Evolutionary conservation across 352 stramenopile genomes (phyloP).

Genomic region (Globisporangium heterothallicum): DNA sequence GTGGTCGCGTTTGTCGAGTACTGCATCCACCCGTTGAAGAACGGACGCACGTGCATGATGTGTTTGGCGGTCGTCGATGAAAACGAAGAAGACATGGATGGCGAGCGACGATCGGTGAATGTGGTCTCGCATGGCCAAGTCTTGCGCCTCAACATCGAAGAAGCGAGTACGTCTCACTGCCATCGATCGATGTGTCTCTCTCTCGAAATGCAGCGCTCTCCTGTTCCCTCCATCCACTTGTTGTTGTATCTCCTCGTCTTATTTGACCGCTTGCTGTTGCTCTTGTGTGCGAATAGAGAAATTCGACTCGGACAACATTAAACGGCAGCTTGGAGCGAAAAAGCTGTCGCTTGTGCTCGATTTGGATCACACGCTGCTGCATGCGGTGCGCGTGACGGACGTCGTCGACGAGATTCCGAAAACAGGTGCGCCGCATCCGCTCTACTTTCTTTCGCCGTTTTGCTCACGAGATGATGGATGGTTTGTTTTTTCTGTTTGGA

Average conservation of each 20-base stretch:
- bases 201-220: too few relatives aligned
- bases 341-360: conserved; percentile 95
- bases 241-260: too few relatives aligned
- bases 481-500: neutral
- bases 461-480: neutral
- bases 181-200: too few relatives aligned
- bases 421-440: conserved; percentile 54
- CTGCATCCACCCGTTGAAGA: conserved; percentile 72
- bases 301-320: conserved; percentile 82
- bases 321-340: conserved; percentile 78
- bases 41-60: conserved; percentile 76
- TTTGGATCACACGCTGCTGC: conserved; percentile 96
- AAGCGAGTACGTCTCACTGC: conserved; percentile 93
- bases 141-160: conserved; percentile 93
- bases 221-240: too few relatives aligned
- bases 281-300: conserved; percentile 46
- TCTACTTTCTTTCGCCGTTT: too few relatives aligned
- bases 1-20: conserved; percentile 67
- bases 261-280: conserved; percentile 48
- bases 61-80: conserved; percentile 68
- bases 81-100: conserved; percentile 56
- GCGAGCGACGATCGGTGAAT: conserved; percentile 52
- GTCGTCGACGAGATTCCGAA: conserved; percentile 50
- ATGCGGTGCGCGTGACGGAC: conserved; percentile 85
- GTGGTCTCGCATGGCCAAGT: conserved; percentile 85